phyloP scores from a whole-genome alignment of 1,284 basidiomycete species.

The Fistulinella cinereoalba region DNA sequence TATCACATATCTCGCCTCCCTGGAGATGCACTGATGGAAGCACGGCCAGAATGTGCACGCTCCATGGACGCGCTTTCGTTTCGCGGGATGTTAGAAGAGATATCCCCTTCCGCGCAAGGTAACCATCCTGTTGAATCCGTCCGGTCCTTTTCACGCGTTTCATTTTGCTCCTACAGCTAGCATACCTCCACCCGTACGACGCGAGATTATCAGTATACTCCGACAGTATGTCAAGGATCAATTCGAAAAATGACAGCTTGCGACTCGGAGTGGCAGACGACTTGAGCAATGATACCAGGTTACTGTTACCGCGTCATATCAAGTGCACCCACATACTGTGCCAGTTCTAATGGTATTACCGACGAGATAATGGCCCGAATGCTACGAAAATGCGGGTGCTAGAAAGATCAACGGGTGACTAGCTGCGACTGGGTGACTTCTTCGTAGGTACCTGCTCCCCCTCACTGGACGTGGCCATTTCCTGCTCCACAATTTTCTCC shows the following conservation, averaged over 20 bases:
- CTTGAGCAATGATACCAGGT: background rate
- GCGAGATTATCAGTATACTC: constrained; percentile 25
- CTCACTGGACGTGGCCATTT: constrained; percentile 15
- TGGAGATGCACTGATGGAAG: background rate
- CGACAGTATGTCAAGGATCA: constrained; percentile 33
- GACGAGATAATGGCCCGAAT: constrained; percentile 3
- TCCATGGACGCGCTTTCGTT: constrained; percentile 45
- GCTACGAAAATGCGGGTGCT: background rate
- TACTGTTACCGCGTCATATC: background rate
- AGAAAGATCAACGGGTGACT: background rate
- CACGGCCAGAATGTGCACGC: constrained; percentile 40
- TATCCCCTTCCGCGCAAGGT: constrained; percentile 41
- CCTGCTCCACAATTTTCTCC: constrained; percentile 32
- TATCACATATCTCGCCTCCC: constrained; percentile 17
- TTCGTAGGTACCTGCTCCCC: constrained; percentile 1
- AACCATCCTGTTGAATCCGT: constrained; percentile 5
- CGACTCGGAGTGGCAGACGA: background rate
- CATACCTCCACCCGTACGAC: constrained; percentile 25
- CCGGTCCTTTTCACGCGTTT: background rate
- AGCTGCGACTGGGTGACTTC: background rate
- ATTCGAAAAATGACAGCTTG: constrained; percentile 29
- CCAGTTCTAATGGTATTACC: constrained; percentile 9
- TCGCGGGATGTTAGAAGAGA: constrained; percentile 39
- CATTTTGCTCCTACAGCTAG: constrained; percentile 16
- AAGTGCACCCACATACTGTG: background rate